These are phyloP conservation scores for Gamarada debralockiae DNA, from an alignment of 495 filamentous ascomycete species.

Conservation along the genomic window DNA sequence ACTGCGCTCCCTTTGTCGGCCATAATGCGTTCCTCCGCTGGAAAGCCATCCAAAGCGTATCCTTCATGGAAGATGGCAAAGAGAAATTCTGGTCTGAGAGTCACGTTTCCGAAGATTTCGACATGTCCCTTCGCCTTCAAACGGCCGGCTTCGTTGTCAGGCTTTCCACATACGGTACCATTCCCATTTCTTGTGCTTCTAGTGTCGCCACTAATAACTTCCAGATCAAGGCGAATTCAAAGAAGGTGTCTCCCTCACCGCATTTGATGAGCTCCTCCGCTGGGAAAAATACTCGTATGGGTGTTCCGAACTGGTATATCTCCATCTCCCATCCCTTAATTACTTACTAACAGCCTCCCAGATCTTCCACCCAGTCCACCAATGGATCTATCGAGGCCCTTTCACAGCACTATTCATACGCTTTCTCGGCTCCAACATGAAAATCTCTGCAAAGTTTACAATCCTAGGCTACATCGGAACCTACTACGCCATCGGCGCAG, in stretches of 20 bases:
- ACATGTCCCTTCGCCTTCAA: slow-evolving; percentile 67
- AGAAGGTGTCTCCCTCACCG: slow-evolving; percentile 70
- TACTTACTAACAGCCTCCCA: slow-evolving; percentile 43
- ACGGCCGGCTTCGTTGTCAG: slow-evolving; percentile 57
- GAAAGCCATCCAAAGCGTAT: slow-evolving; percentile 63
- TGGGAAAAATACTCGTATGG: slow-evolving; percentile 77
- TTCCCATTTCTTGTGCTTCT: no score
- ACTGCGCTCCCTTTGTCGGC: slow-evolving; percentile 64
- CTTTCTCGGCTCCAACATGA: slow-evolving; percentile 48
- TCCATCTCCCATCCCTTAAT: not conserved
- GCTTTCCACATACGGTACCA: slow-evolving; percentile 50
- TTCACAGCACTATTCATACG: slow-evolving; percentile 51
- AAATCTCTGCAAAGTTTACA: slow-evolving; percentile 51
- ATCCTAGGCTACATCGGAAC: slow-evolving; percentile 60
- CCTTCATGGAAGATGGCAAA: slow-evolving; percentile 42
- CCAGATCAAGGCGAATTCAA: slow-evolving; percentile 57
- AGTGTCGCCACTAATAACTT: no score
- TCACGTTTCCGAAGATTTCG: slow-evolving; percentile 72
- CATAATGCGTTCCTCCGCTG: slow-evolving; percentile 71
- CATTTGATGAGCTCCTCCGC: slow-evolving; percentile 69
- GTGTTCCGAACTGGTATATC: slow-evolving; percentile 47
- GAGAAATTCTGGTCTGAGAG: slow-evolving; percentile 61
- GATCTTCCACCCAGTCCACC: slow-evolving; percentile 49
- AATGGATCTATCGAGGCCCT: slow-evolving; percentile 39
- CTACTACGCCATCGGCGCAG: slow-evolving; percentile 65